phyloP scores from a whole-genome alignment of 2,329 filamentous ascomycete genomes.

The Fusarium austroafricanum region DNA sequence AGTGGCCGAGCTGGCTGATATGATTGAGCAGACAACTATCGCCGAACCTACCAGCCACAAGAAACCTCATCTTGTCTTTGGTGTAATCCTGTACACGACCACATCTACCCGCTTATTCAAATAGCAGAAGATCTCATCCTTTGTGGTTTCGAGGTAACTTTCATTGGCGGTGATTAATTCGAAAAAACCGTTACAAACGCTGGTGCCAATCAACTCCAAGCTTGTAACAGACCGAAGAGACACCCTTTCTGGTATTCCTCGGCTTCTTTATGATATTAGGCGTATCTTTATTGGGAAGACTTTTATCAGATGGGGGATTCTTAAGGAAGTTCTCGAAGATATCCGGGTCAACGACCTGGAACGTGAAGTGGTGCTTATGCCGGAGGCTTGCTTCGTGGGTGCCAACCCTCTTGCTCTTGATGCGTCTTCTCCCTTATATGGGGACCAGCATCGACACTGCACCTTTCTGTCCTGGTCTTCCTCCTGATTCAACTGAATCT shows the following conservation, averaged over 20 bases:
- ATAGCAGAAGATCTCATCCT: conserved; percentile 52
- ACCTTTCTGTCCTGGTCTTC: no score
- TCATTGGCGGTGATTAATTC: conserved; percentile 55
- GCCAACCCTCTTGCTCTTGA: conserved; percentile 50
- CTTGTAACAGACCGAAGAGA: conserved; percentile 29
- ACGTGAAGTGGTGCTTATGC: conserved; percentile 57
- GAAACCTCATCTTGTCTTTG: conserved; percentile 46
- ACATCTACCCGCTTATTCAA: conserved; percentile 47
- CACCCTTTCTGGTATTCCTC: conserved; percentile 16
- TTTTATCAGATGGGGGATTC: conserved; percentile 47
- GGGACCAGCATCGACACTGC: no score
- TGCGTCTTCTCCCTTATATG: no score
- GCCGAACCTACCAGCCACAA: neutral
- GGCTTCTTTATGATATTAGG: conserved; percentile 49
- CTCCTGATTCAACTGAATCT: no score
- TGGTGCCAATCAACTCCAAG: conserved; percentile 48
- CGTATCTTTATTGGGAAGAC: conserved; percentile 45
- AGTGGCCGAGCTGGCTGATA: no score
- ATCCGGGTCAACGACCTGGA: conserved; percentile 48
- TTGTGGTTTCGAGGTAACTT: conserved; percentile 56
- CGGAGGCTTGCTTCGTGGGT: conserved; percentile 55
- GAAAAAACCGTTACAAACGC: conserved; percentile 50
- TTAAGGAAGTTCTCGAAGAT: conserved; percentile 52
- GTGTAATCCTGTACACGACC: conserved; percentile 47
- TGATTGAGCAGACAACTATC: no score